These are phyloP conservation scores for Trebouxia gelatinosa DNA, from an alignment of 163 green algal genomes.

Conservation along the genomic window DNA sequence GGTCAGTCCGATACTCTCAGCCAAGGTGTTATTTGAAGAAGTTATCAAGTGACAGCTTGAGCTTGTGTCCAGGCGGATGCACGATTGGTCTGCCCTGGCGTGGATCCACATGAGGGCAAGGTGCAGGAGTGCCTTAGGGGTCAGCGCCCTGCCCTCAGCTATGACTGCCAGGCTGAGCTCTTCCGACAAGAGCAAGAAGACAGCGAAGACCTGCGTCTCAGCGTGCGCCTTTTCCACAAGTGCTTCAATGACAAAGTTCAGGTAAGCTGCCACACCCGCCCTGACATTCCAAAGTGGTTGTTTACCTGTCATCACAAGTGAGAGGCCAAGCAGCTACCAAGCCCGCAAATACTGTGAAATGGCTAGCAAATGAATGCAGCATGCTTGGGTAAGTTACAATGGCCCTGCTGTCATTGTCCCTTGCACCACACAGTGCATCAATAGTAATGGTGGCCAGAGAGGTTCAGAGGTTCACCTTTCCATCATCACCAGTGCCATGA, in stretches of 20 bases:
- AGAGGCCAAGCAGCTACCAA: no score
- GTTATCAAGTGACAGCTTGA: not conserved
- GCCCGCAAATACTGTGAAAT: no score
- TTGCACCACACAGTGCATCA: no score
- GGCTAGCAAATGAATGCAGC: no score
- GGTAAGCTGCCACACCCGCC: no score
- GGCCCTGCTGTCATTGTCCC: no score
- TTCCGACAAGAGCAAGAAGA: slow-evolving; percentile 61
- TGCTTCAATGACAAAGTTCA: slow-evolving; percentile 51
- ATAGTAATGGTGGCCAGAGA: no score
- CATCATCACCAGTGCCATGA: no score
- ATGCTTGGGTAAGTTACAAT: no score
- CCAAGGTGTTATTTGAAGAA: not conserved
- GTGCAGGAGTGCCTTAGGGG: slow-evolving; percentile 65
- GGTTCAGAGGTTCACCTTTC: no score
- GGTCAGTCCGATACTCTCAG: not conserved
- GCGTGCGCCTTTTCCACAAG: slow-evolving; percentile 38
- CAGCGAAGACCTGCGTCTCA: slow-evolving; percentile 58
- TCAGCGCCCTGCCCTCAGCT: slow-evolving; percentile 45
- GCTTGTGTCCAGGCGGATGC: slow-evolving; percentile 51
- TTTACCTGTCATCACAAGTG: no score
- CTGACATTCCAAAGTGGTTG: no score
- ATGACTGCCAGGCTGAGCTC: slow-evolving; percentile 58
- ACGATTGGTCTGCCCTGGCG: slow-evolving; percentile 49
- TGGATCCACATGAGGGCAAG: slow-evolving; percentile 58